A percentile compares a stretch with the other conserved stretches of the same genome.
These are phyloP conservation scores for Lipomyces spencermartinsiae DNA, from an alignment of 805 yeast species.

Conservation along the genomic window DNA sequence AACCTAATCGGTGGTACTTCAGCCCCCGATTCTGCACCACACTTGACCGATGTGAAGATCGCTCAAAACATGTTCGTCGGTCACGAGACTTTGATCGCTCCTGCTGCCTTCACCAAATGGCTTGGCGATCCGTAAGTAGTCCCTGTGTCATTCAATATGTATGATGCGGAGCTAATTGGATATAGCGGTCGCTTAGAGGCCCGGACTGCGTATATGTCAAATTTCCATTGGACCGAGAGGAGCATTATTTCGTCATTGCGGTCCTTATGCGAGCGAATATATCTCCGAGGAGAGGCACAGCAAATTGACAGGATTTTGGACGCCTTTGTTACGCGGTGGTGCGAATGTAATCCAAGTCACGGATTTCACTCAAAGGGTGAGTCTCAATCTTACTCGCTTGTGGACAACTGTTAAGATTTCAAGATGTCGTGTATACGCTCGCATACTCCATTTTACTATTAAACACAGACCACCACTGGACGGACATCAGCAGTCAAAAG, in stretches of 20 bases:
- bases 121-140: constrained; percentile 3
- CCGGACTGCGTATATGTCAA: constrained; percentile 44
- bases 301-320: constrained; percentile 77
- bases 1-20: not conserved
- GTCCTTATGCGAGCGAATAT: constrained; percentile 66
- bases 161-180: not conserved
- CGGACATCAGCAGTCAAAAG: constrained; percentile 47
- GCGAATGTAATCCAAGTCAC: constrained; percentile 53
- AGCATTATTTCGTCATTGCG: constrained; percentile 65
- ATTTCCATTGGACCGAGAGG: constrained; percentile 54
- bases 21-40: not conserved
- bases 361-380: constrained; percentile 52
- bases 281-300: constrained; percentile 82
- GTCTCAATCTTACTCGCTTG: not conserved
- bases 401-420: not conserved
- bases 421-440: constrained; percentile 68
- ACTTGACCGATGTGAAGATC: not conserved
- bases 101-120: constrained; percentile 8
- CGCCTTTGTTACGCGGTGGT: constrained; percentile 70
- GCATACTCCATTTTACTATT: constrained; percentile 73
- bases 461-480: constrained; percentile 77
- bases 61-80: not conserved
- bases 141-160: not conserved
- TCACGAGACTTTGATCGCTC: not conserved
- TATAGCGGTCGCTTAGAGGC: not conserved